Evolutionary conservation across 192 early-diverging fungal genomes (phyloP), one percentile per base, ranked within the genome.

Genomic region (Gigaspora rosea): DNA sequence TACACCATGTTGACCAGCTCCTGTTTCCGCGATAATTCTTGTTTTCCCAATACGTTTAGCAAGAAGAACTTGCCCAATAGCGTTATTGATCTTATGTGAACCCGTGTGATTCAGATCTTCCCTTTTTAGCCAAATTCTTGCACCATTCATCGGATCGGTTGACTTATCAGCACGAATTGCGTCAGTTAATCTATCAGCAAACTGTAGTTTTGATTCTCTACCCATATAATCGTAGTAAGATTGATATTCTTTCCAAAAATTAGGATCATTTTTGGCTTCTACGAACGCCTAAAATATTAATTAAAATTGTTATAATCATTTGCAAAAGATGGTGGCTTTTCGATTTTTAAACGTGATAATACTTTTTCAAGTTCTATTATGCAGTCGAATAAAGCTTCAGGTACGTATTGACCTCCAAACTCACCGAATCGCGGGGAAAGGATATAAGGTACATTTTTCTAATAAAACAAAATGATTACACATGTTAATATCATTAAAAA

Each of bases 101-200:
- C 97, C 97, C 50, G 97, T 99, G 83, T 99, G 96, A 86, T 98
- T 98, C 79, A 97, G 86, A 79, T 99, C 97, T 82, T 99, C 97
- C 78, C 97, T 92, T 87, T 99, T 99, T 80, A 99, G 87, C 94
- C 94, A 99, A 84, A 99, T 97, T 46, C 85, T 86, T 20, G 97
- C 96, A 67, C 97, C n/a, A n/a, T n/a, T n/a, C n/a, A n/a, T n/a
- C n/a, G n/a, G n/a, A n/a, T n/a, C n/a, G n/a, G n/a, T n/a, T n/a
- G n/a, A n/a, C n/a, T n/a, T n/a, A n/a, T n/a, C n/a, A n/a, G n/a
- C 97, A 41, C 92, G 85, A 73, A 81, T 82, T 63, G 88, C 79
- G 51, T 83, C 89, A 8, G 96, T 95, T 82, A 99, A 82, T 15
- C 95, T 91, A 73, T 93, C 91, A 54, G 97, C 97, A 51, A 92